A percentile compares a stretch with the other conserved stretches of the same genome.
These are phyloP conservation scores for Selenicereus undatus DNA, from an alignment of 148 eudicot genomes.

Conservation along the genomic window DNA sequence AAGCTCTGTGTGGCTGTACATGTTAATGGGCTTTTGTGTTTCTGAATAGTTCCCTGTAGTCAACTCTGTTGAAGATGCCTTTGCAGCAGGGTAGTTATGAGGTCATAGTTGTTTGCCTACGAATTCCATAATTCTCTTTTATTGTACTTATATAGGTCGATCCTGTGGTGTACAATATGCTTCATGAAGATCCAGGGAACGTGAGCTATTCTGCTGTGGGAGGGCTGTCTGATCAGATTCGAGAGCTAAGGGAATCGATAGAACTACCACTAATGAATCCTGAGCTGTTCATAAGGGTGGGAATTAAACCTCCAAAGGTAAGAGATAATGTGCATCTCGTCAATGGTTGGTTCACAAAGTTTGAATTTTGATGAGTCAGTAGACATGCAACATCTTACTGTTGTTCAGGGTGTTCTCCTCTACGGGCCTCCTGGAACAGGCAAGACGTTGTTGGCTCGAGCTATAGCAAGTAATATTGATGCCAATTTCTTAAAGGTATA, in stretches of 20 bases:
- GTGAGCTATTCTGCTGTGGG: constrained; percentile 99
- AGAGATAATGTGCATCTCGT: background rate
- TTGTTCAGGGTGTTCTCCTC: constrained; percentile 86
- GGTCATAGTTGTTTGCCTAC: background rate
- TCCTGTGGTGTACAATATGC: constrained; percentile 98
- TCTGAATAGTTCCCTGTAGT: background rate
- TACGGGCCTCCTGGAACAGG: constrained; percentile 99
- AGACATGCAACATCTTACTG: background rate
- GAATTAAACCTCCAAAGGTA: constrained; percentile 99
- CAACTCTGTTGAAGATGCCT: background rate
- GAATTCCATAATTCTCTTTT: no score
- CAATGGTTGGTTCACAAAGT: background rate
- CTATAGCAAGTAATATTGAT: constrained; percentile 96
- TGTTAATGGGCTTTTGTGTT: no score
- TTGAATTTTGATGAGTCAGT: background rate
- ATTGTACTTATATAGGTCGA: no score
- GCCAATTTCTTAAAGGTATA: constrained; percentile 88
- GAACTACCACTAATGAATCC: constrained; percentile 99
- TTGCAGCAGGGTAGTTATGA: background rate
- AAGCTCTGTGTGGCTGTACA: no score
- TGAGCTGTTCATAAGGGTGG: constrained; percentile 94
- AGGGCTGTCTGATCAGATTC: constrained; percentile 93
- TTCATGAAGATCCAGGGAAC: constrained; percentile 98
- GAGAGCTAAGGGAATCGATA: constrained; percentile 92
- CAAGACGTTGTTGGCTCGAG: constrained; percentile 91